Evolutionary conservation across 108 stramenopile genomes (phyloP), one percentile per base, ranked within the genome.

Genomic region (Stephanodiscus minutulus): DNA sequence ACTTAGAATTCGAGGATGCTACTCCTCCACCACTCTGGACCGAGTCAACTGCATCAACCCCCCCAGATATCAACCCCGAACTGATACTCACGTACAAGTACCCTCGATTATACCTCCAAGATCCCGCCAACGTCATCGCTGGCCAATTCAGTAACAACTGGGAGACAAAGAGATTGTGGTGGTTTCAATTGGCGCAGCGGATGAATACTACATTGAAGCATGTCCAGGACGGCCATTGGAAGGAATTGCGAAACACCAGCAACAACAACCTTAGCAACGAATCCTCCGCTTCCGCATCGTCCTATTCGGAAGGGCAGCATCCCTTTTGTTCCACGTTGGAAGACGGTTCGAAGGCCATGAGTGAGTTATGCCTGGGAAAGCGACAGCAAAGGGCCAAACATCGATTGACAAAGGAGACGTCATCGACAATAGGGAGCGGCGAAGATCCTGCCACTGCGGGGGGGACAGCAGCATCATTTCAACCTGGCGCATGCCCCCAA

Each of bases 191-290:
- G 13, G 64, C 65, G 27, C 57, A 60, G 47, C 54, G 56, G 64
- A 60, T 74, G 58, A 59, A 74, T 22, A 74, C 73, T 3, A 74
- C 73, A 22, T 41, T 74, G 18, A 17, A 22, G 7, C 73, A 74
- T 61, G 65, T 61, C 0, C 66, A 58, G 15, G 73, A 59, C 35
- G 50, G 35, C 52, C 31, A 39, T 28, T 74, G 73, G 65, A 55
- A 52, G 57, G 31, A 7, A 13, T 22, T 53, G 13, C 27, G 20
- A 15, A 47, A 47, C 25, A 62, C 18, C 47, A 22, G 25, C 36
- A 35, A 41, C 15, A 25, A 13, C 54, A 28, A 5, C 54, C 27
- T 12, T 25, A 8, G 12, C 25, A 70, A 22, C 12, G 35, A 36
- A 5, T 36, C 35, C 35, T 17, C 18, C 33, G 57, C 15, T 12